phyloP scores from a whole-genome alignment of 306 rosid genomes.

The Quercus robur region DNA sequence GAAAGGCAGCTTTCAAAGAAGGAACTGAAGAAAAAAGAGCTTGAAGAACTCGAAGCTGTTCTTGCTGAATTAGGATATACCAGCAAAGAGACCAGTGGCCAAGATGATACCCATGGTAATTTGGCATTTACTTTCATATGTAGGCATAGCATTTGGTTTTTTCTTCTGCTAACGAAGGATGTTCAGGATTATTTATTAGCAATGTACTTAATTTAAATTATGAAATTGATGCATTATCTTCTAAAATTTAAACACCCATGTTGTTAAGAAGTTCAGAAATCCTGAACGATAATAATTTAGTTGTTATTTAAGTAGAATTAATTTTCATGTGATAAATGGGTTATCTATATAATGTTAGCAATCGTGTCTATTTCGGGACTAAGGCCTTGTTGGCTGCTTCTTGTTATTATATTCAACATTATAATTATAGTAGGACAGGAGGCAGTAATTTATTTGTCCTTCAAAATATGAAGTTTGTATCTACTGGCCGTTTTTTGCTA shows the following conservation, averaged over 20 bases:
- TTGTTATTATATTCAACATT: too few relatives aligned
- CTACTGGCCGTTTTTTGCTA: too few relatives aligned
- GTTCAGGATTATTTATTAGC: not conserved
- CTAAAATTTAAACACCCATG: not conserved
- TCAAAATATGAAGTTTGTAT: too few relatives aligned
- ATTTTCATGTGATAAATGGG: too few relatives aligned
- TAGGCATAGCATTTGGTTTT: conserved; percentile 1
- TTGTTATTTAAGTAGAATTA: not conserved
- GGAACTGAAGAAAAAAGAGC: conserved; percentile 79
- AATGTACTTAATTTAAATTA: not conserved
- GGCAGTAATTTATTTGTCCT: too few relatives aligned
- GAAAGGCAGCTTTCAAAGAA: conserved; percentile 84
- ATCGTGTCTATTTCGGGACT: too few relatives aligned
- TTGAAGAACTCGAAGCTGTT: conserved; percentile 76
- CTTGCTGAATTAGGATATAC: conserved; percentile 67
- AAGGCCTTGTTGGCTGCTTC: too few relatives aligned
- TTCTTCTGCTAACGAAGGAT: not conserved
- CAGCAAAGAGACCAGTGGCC: conserved; percentile 37
- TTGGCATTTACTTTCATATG: not conserved
- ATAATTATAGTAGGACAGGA: too few relatives aligned
- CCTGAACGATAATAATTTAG: not conserved
- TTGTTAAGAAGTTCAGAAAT: not conserved
- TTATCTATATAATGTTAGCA: too few relatives aligned
- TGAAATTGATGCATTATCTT: not conserved
- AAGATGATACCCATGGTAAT: conserved; percentile 55